Percentiles rank a stretch among this genome's conserved stretches.
Conservation (phyloP, 2,329 filamentous ascomycete species). For the Clonostachys byssicola region DNA sequence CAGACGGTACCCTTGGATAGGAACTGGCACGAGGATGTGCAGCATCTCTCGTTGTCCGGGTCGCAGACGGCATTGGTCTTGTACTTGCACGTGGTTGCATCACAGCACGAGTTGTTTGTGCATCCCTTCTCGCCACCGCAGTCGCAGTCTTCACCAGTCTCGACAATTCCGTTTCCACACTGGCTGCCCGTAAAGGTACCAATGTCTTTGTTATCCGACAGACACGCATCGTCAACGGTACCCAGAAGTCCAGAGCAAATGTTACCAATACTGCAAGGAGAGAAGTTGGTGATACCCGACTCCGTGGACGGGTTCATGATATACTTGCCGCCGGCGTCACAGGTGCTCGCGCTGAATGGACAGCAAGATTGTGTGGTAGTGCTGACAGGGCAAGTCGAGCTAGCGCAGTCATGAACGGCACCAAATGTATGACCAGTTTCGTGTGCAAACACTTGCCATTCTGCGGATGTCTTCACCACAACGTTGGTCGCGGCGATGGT, state of each 20-base stretch:
- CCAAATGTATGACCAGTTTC: conserved; percentile 94
- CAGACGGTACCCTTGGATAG: conserved; percentile 69
- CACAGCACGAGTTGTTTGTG: conserved; percentile 74
- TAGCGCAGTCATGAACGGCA: conserved; percentile 87
- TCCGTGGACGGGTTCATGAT: conserved; percentile 96
- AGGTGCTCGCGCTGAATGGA: conserved; percentile 62
- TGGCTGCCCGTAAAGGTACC: conserved; percentile 76
- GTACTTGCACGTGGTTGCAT: conserved; percentile 84
- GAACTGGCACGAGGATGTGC: conserved; percentile 63
- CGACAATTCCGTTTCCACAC: conserved; percentile 97
- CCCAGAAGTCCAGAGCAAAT: conserved; percentile 84
- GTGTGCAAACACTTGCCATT: conserved; percentile 96
- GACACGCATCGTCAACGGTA: conserved; percentile 70
- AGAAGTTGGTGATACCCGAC: conserved; percentile 72
- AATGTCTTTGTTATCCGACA: conserved; percentile 83
- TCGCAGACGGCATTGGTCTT: conserved; percentile 73
- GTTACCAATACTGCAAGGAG: conserved; percentile 85
- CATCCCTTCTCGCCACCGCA: conserved; percentile 78
- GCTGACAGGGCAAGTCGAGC: conserved; percentile 63
- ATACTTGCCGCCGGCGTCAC: conserved; percentile 73
- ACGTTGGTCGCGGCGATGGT: conserved; percentile 85
- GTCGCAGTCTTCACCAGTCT: conserved; percentile 91
- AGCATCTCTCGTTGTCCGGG: conserved; percentile 78
- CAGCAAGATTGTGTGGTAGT: conserved; percentile 63
- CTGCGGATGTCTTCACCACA: conserved; percentile 74